phyloP scores from a whole-genome alignment of 1,284 basidiomycete species.

The Rhodotorula sp. region DNA sequence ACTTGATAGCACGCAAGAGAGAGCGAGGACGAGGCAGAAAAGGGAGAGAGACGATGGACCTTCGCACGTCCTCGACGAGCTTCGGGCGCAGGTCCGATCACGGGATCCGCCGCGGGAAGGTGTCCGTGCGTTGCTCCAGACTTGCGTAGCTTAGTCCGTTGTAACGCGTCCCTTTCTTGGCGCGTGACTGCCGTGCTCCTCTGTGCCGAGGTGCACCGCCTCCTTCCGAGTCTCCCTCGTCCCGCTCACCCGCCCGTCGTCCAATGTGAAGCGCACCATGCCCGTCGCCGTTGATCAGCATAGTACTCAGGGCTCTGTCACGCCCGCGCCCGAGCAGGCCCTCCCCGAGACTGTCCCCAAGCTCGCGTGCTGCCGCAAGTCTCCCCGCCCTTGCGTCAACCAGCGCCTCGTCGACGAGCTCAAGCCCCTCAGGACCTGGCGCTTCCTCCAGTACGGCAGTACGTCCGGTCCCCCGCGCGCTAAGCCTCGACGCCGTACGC shows the following conservation, averaged over 20 bases:
- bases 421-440: slow-evolving; percentile 4
- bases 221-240: background rate
- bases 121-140: too few relatives aligned
- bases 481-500: background rate
- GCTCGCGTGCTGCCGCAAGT: slow-evolving; percentile 13
- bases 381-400: slow-evolving; percentile 31
- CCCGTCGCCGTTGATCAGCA: background rate
- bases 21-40: background rate
- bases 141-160: too few relatives aligned
- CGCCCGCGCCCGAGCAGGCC: background rate
- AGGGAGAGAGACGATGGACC: background rate
- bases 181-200: too few relatives aligned
- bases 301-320: background rate
- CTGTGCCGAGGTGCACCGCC: background rate
- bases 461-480: background rate
- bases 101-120: too few relatives aligned
- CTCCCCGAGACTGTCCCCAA: background rate
- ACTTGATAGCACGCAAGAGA: background rate
- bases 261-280: background rate
- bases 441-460: slow-evolving; percentile 31
- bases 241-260: background rate
- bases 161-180: too few relatives aligned
- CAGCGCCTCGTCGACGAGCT: slow-evolving; percentile 31
- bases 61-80: too few relatives aligned
- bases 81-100: too few relatives aligned